Base-by-base conservation (phyloP, 768 basidiomycete genomes). In the Calocera viscosa region DNA sequence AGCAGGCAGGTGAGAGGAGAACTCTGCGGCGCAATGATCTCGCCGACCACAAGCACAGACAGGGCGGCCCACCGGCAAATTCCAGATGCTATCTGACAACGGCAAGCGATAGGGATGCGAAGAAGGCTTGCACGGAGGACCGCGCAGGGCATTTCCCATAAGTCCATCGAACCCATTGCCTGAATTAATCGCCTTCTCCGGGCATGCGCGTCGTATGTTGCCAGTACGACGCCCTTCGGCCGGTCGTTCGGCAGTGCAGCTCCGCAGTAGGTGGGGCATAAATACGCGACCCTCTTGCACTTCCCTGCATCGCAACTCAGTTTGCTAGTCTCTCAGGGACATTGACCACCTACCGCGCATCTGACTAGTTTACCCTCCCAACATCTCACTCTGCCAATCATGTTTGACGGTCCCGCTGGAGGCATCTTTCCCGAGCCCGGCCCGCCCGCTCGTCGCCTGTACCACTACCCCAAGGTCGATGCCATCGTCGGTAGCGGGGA, bases 381-480 rank as follows among this genome's bases (percentile, higher is more conserved):
- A 49, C 49, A 16, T 24, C 49, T 14, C 30, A 16, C 14, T 22
- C 2, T 28, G 26, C 24, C 53, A 14, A 32, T 26, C 53, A 60
- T 60, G 53, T 60, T 28, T 26, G 53, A 60, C 24, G 53, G 14
- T 16, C 53, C 30, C 26, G 19, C 53, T 60, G 30, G 26, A 2
- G 53, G 53, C 22, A 60, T 60, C 30, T 60, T 26, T 2, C 26
- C 53, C 2, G 53, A 60, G 30, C 66, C 47, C 2, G 53, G 30
- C 7, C 66, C 47, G 22, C 66, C 66, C 19, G 66, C 66, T 14
- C 69, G 66, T 40, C 69, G 72, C 69, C 75, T 77, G 75, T 71
- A 49, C 63, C 69, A 76, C 66, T 73, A 77, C 65, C 72, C 73
- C 16, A 70, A 73, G 63, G 72, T 76, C 67, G 75, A 72, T 65